phyloP scores from a whole-genome alignment of 768 basidiomycete species.

The Coprinopsis sp. region DNA sequence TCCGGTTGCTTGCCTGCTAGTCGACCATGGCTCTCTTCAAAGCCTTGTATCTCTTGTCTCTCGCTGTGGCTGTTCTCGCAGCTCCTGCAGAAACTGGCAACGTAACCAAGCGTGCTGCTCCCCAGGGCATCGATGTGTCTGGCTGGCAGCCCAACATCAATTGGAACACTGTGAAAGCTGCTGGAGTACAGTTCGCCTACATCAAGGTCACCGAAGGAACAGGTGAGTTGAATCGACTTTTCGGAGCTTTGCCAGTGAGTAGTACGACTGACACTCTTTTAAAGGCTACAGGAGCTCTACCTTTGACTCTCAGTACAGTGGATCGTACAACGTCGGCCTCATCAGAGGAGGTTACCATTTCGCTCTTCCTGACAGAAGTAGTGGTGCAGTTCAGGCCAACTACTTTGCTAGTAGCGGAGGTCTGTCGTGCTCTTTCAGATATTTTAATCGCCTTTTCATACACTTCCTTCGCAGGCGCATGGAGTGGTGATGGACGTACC shows the following conservation, averaged over 20 bases:
- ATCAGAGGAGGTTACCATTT: conserved; percentile 63
- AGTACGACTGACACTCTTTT: neutral
- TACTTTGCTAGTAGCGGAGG: conserved; percentile 58
- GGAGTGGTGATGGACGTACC: conserved; percentile 51
- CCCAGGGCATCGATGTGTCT: conserved; percentile 55
- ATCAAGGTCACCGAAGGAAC: conserved; percentile 69
- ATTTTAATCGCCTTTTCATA: neutral
- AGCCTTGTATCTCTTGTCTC: too few relatives aligned
- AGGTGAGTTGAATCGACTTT: conserved; percentile 26
- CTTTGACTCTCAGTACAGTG: conserved; percentile 49
- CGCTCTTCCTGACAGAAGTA: conserved; percentile 47
- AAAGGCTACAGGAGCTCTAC: conserved; percentile 36
- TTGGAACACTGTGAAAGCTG: conserved; percentile 47
- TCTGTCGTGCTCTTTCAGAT: conserved; percentile 8
- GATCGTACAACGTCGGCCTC: conserved; percentile 50
- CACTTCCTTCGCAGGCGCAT: conserved; percentile 43
- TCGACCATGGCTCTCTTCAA: too few relatives aligned
- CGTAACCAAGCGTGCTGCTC: too few relatives aligned
- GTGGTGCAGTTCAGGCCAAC: conserved; percentile 54
- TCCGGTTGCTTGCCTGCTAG: too few relatives aligned
- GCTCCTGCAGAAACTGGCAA: too few relatives aligned
- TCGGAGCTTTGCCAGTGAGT: too few relatives aligned
- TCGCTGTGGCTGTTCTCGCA: too few relatives aligned
- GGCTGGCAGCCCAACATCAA: conserved; percentile 43
- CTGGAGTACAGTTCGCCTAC: conserved; percentile 51